Base-by-base conservation (phyloP, 2,329 filamentous ascomycete species). In the Hypoxylon rubiginosum region DNA sequence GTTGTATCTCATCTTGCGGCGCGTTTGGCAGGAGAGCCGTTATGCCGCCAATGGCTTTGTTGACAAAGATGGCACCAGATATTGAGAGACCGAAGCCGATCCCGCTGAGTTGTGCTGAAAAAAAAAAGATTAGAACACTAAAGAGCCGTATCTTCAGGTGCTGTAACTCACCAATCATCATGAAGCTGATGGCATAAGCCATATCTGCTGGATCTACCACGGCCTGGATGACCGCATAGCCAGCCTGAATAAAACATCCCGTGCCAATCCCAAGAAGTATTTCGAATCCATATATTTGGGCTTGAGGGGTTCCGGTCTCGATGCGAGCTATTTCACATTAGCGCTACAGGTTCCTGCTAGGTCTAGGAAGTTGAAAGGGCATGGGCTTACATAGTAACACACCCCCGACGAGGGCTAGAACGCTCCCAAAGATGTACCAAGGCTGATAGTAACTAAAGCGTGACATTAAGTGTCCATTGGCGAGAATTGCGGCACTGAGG, bases 401-500 rank as follows among this genome's bases (percentile, higher is more conserved):
- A 17, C 28, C 28, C n/a, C 63, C 63, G 32, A 32, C 43, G 11
- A 66, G 19, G 1, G 46, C 28, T 5, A 66, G 15, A 1, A 19
- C 21, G 2, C 19, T 21, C 8, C 63, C 63, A n/a, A 49, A 9
- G 5, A 58, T 17, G 10, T 66, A 66, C 63, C 63, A 66, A 2
- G 58, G 63, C 21, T 49, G n/a, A 19, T 54, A 58, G 46, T 62
- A 62, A 7, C 53, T 17, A 1, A 54, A 9, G 4, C 49, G 21
- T 1, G 46, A 15, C 43, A 62, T 48, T 4, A 58, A 13, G 1
- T 24, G 34, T 2, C 63, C 63, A 17, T 58, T 66, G 9, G 76
- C 39, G 60, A 82, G 69, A 54, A 78, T 77, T 26, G 74, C 67
- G 54, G 74, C 56, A 32, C 79, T 76, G n/a, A 76, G 60, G 2